phyloP scores from a whole-genome alignment of 2,329 filamentous ascomycete genomes.

The Xenoacremonium recifei region DNA sequence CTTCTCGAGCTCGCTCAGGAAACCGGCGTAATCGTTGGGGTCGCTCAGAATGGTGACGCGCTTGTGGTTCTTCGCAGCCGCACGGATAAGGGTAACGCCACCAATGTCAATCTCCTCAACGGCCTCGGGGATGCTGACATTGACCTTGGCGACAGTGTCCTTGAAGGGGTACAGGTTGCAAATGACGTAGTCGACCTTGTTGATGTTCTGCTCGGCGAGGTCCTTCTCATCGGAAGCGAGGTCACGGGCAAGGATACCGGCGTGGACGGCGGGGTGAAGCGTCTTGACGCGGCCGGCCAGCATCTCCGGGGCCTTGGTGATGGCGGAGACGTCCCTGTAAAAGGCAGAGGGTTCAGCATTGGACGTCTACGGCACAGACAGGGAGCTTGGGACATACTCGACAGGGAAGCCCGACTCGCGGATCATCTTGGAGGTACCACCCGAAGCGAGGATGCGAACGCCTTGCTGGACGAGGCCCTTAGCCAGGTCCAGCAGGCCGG shows the following conservation, averaged over 20 bases:
- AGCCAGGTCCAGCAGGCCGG: constrained; percentile 85
- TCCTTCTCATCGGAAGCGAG: constrained; percentile 96
- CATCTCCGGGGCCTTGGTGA: constrained; percentile 97
- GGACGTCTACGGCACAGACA: not conserved
- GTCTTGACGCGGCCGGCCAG: constrained; percentile 85
- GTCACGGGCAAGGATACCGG: constrained; percentile 88
- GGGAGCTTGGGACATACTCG: constrained; percentile 76
- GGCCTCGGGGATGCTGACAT: constrained; percentile 93
- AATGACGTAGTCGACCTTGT: constrained; percentile 93
- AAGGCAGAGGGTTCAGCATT: constrained; percentile 11
- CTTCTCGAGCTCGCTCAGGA: constrained; percentile 84
- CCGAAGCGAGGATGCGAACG: constrained; percentile 90
- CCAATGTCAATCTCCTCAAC: constrained; percentile 99
- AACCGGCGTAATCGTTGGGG: constrained; percentile 89
- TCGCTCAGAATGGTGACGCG: constrained; percentile 96
- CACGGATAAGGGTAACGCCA: constrained; percentile 92
- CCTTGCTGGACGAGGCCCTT: constrained; percentile 87
- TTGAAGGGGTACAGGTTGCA: constrained; percentile 99
- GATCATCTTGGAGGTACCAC: constrained; percentile 94
- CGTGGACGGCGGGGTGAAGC: constrained; percentile 89
- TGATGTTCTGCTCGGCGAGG: constrained; percentile 89
- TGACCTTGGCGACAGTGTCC: constrained; percentile 94
- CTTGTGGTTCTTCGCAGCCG: constrained; percentile 96
- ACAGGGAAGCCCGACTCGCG: constrained; percentile 94
- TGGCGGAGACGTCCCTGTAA: constrained; percentile 87